These are phyloP conservation scores for Quercus variabilis DNA, from an alignment of 306 rosid species.

Conservation along the genomic window DNA sequence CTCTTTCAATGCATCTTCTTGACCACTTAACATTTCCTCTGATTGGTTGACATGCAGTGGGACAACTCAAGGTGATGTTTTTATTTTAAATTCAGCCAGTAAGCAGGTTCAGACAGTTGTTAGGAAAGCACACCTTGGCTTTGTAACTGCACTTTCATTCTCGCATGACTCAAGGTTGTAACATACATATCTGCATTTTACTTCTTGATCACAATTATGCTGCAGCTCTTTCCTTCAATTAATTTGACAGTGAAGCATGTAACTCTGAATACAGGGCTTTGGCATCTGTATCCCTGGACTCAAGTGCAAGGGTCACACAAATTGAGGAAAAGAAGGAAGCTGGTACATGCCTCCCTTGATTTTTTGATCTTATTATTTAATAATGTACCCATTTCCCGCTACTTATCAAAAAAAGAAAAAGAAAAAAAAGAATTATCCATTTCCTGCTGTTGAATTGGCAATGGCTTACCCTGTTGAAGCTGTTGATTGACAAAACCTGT, in stretches of 20 bases:
- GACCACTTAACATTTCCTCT: not conserved
- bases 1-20: not conserved
- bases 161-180: slow-evolving; percentile 84
- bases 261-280: slow-evolving; percentile 49
- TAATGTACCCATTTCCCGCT: too few species aligned
- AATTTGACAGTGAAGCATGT: slow-evolving; percentile 14
- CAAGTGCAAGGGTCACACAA: slow-evolving; percentile 72
- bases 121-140: slow-evolving; percentile 79
- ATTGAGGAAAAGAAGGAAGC: slow-evolving; percentile 50
- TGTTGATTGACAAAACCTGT: too few species aligned
- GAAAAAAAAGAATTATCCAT: too few species aligned
- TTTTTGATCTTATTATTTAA: not conserved
- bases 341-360: slow-evolving; percentile 44
- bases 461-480: too few species aligned
- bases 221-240: slow-evolving; percentile 7
- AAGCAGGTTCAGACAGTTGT: slow-evolving; percentile 51
- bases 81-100: slow-evolving; percentile 59
- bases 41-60: slow-evolving; percentile 60
- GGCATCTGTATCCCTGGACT: slow-evolving; percentile 88
- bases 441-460: too few species aligned
- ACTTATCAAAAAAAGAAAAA: too few species aligned
- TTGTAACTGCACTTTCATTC: slow-evolving; percentile 81
- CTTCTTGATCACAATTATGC: slow-evolving; percentile 1
- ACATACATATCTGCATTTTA: not conserved
- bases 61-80: slow-evolving; percentile 71